phyloP scores from a whole-genome alignment of 2,329 filamentous ascomycete genomes.

The Trichoderma sp. region DNA sequence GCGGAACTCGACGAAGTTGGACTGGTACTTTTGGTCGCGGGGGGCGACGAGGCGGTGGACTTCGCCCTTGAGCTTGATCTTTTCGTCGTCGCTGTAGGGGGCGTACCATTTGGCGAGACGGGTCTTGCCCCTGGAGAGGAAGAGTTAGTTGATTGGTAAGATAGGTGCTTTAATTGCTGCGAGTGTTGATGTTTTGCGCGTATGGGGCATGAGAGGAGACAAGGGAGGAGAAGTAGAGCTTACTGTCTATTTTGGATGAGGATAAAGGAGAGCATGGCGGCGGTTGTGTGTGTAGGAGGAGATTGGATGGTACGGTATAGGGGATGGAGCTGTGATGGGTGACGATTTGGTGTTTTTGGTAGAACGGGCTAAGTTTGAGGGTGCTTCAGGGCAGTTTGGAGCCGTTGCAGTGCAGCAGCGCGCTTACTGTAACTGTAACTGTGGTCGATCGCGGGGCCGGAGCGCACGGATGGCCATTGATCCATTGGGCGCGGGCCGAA shows the following conservation, averaged over 20 bases:
- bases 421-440: background rate
- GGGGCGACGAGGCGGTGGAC: slow-evolving; percentile 97
- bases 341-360: background rate
- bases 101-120: slow-evolving; percentile 98
- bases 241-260: slow-evolving; percentile 89
- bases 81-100: slow-evolving; percentile 97
- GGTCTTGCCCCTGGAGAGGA: slow-evolving; percentile 79
- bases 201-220: background rate
- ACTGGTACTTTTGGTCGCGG: slow-evolving; percentile 98
- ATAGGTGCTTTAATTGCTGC: background rate
- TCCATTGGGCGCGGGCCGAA: slow-evolving; percentile 21
- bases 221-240: slow-evolving; percentile 21
- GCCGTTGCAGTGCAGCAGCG: background rate
- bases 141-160: background rate
- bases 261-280: slow-evolving; percentile 75
- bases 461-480: slow-evolving; percentile 22
- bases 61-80: slow-evolving; percentile 98
- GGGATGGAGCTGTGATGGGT: background rate
- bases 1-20: slow-evolving; percentile 97
- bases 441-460: slow-evolving; percentile 22
- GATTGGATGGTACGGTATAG: background rate
- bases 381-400: background rate
- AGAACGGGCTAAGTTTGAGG: background rate
- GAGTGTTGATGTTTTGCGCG: background rate
- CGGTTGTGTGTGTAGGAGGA: too few relatives aligned